Evolutionary conservation across 2,329 filamentous ascomycete genomes (phyloP), one percentile per base, ranked within the genome.

Genomic region (Fusarium nelsonii): DNA sequence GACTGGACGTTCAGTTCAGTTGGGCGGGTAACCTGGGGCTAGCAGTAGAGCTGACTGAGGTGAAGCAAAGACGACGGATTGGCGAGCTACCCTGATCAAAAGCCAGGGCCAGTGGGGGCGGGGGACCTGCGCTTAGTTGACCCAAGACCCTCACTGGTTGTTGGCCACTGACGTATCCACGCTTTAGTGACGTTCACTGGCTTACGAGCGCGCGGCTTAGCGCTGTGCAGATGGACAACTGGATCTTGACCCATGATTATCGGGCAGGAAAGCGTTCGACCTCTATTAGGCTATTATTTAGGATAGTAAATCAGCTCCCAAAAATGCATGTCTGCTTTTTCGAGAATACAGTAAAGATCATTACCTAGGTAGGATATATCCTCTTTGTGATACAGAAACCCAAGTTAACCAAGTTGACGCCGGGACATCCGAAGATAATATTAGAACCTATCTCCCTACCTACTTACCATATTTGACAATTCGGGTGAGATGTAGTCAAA

Each of bases 131-230:
- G 66, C 66, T 70, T 65, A 63, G 45, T 50, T 18, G 32, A 36
- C 23, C 34, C 16, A 28, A 18, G 48, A 50, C 48, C n/a, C 8
- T 50, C 48, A 50, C 55, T 57, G 63, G 41, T 32, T 63, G 54
- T 48, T 71, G 64, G 66, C 66, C 68, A 59, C 68, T 65, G 64
- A 69, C 68, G 59, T 69, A 68, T 32, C 60, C 43, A 44, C 41
- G 34, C 40, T 37, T 32, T 37, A 56, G 58, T 71, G 68, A 63
- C 56, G 59, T 66, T 71, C 46, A 69, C 56, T 66, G 65, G 64
- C 32, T 65, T 12, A 45, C 40, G 56, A 54, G 51, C 37, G 30
- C 51, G 41, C 51, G 40, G 36, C 30, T 67, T 70, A 69, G 66
- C 62, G 66, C 66, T 69, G 26, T 58, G 51, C 56, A 54, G 56